Percentiles rank a stretch among this genome's conserved stretches.
These are phyloP conservation scores for Nakaseomyces sp. DNA, from an alignment of 1,139 yeast species.

Conservation along the genomic window DNA sequence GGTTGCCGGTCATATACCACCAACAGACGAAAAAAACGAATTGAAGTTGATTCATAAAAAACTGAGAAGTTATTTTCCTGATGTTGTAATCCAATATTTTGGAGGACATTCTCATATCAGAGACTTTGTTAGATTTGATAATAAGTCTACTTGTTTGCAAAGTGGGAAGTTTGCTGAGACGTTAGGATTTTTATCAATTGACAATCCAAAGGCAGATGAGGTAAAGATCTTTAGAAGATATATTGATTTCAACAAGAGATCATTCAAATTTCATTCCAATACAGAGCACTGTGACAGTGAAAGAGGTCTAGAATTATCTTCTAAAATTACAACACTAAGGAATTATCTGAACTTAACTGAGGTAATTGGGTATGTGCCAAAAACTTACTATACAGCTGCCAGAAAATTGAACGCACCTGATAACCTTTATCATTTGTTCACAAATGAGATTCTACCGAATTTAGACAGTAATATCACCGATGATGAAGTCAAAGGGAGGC, in stretches of 20 bases:
- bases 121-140: slow-evolving; percentile 67
- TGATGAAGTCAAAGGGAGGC: slow-evolving; percentile 31
- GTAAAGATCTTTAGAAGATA: slow-evolving; percentile 50
- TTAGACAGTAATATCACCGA: slow-evolving; percentile 32
- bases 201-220: slow-evolving; percentile 24
- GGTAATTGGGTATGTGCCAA: slow-evolving; percentile 56
- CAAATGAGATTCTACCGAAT: slow-evolving; percentile 51
- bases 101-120: slow-evolving; percentile 95
- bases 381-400: slow-evolving; percentile 57
- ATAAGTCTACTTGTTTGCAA: slow-evolving; percentile 63
- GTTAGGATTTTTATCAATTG: slow-evolving; percentile 71
- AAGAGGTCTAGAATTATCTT: slow-evolving; percentile 43
- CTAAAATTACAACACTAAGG: slow-evolving; percentile 40
- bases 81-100: slow-evolving; percentile 66
- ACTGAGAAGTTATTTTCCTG: slow-evolving; percentile 52
- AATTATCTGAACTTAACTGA: slow-evolving; percentile 45
- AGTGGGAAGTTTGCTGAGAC: slow-evolving; percentile 93
- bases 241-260: slow-evolving; percentile 67
- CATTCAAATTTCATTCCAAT: slow-evolving; percentile 57
- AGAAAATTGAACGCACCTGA: slow-evolving; percentile 56
- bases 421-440: slow-evolving; percentile 55
- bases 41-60: slow-evolving; percentile 41
- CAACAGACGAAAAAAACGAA: slow-evolving; percentile 41
- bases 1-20: slow-evolving; percentile 76
- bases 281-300: slow-evolving; percentile 7